Conservation (phyloP, 2,329 filamentous ascomycete genomes). For the Pseudogymnoascus sp. region DNA sequence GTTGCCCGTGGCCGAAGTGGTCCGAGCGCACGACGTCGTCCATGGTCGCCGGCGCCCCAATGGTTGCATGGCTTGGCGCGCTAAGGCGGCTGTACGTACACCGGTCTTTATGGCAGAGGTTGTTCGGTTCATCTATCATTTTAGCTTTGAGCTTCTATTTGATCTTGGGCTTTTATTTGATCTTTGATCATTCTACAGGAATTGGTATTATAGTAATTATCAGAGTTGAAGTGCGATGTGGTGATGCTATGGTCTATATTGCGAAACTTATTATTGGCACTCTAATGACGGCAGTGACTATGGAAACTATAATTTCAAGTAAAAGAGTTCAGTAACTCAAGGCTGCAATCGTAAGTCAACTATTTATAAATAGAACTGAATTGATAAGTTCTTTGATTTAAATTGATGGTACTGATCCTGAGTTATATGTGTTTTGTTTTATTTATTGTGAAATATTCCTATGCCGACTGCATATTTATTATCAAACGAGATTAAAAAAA, state of each 20-base stretch:
- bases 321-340: too few species aligned
- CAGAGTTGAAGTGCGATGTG: not conserved
- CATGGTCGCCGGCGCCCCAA: not conserved
- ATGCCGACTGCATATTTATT: not conserved
- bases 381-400: too few species aligned
- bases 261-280: not conserved
- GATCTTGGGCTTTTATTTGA: not conserved
- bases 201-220: not conserved
- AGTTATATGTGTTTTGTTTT: too few species aligned
- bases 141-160: not conserved
- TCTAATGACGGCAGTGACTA: too few species aligned
- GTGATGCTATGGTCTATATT: not conserved
- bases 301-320: too few species aligned
- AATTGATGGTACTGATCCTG: too few species aligned
- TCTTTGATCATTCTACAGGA: not conserved
- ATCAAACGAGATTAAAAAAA: not conserved
- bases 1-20: not conserved
- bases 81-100: not conserved
- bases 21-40: conserved; percentile 3
- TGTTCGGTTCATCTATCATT: not conserved
- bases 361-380: too few species aligned
- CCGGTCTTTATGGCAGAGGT: not conserved
- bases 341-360: too few species aligned
- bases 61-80: not conserved
- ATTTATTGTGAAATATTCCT: not conserved